Base-by-base conservation (phyloP, 345 rosid genomes). In the Eutrema heterophyllum region DNA sequence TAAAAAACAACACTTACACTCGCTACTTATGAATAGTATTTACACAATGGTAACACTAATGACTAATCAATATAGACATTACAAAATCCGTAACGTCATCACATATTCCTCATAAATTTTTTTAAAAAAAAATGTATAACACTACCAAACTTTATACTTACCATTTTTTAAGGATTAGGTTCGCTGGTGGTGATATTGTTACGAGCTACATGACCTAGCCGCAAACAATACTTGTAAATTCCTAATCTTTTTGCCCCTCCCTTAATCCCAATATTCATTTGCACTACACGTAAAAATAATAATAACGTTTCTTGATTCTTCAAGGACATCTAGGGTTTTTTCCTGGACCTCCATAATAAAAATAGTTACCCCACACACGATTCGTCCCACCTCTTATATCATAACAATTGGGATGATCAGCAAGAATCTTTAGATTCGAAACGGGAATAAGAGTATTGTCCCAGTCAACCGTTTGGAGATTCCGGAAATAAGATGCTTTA, bases 281-380 rank as follows among this genome's bases (percentile, higher is more conserved):
- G 64, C 70, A 55, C 43, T 36, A 67, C n/a, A 67, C 24, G 67
- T 21, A 74, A 67, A n/a, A 67, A 74, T 61, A 58, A 9, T 21
- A n/a, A 64, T 18, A 44, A 33, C 11, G 12, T n/a, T 58, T 60
- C 55, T 51, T 75, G 58, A 33, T 13, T 57, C 54, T 30, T 70
- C 76, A 77, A 53, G 67, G 76, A 57, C 80, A 76, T 48, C 67
- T 77, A 15, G 81, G 86, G 54, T 92, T 94, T 85, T 85, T 89
- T 35, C 98, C 98, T 39, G 97, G 98, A 26, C 98, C 98, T 66
- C 98, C 98, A 49, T 89, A 94, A 67, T 91, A 93, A 83, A 93
- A 89, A 79, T 91, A 89, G 78, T 84, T 86, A 10, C 98, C 98
- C 97, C 98, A 94, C 60, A 86, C 97, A 64, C 82, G 82, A 68